Conservation (phyloP, 2,329 filamentous ascomycete genomes). For the Arthrinium phaeospermum region DNA sequence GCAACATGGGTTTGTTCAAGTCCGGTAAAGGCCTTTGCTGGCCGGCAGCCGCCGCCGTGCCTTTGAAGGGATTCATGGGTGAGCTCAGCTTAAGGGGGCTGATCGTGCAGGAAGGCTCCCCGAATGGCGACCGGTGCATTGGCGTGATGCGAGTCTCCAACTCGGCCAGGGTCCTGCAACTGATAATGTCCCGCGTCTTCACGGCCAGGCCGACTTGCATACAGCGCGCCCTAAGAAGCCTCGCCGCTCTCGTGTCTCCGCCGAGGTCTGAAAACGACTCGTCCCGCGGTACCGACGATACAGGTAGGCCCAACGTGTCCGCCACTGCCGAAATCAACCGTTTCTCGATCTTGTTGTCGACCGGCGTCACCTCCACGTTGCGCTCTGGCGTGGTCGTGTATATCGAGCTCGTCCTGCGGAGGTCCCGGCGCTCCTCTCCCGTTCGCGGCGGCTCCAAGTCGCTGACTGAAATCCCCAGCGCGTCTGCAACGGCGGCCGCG, state of each 20-base stretch:
- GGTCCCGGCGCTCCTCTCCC: not conserved
- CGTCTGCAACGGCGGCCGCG: slow-evolving; percentile 33
- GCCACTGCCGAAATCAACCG: slow-evolving; percentile 42
- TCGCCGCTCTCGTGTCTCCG: slow-evolving; percentile 44
- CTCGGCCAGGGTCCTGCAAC: slow-evolving; percentile 51
- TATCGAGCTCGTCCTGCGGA: slow-evolving; percentile 29
- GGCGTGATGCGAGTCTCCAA: slow-evolving; percentile 49
- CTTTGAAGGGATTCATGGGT: slow-evolving; percentile 18
- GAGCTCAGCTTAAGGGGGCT: slow-evolving; percentile 33
- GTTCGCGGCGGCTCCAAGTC: slow-evolving; percentile 34
- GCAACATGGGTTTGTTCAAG: slow-evolving; percentile 30
- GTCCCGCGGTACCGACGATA: slow-evolving; percentile 40
- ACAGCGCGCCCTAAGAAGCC: slow-evolving; percentile 41
- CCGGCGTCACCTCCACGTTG: slow-evolving; percentile 19
- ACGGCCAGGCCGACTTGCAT: slow-evolving; percentile 43
- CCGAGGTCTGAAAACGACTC: slow-evolving; percentile 53
- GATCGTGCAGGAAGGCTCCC: slow-evolving; percentile 25
- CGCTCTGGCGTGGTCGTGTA: slow-evolving; percentile 28
- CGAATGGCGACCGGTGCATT: slow-evolving; percentile 28
- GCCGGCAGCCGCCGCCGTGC: not conserved
- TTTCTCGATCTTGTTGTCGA: slow-evolving; percentile 32
- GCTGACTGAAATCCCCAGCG: slow-evolving; percentile 35
- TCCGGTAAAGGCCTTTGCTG: slow-evolving; percentile 27
- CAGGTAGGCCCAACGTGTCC: slow-evolving; percentile 43
- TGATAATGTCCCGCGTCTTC: slow-evolving; percentile 47